A percentile compares a stretch with the other conserved stretches of the same genome.
phyloP scores from a whole-genome alignment of 768 basidiomycete genomes.

The Tulasnella sp. region DNA sequence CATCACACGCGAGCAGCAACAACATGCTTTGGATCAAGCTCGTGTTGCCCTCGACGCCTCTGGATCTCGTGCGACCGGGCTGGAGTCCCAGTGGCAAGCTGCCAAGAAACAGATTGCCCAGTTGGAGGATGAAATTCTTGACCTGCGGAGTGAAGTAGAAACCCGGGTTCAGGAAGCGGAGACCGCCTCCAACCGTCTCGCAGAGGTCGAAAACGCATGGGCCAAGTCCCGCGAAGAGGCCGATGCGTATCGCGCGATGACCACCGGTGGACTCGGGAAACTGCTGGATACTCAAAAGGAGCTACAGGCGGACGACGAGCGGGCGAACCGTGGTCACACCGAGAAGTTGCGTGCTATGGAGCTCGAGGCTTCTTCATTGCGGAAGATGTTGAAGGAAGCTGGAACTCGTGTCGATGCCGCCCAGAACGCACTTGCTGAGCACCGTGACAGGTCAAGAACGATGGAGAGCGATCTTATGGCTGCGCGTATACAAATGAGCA shows the following conservation, averaged over 20 bases:
- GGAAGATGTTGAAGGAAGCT: constrained; percentile 68
- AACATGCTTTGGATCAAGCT: constrained; percentile 78
- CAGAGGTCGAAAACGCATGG: constrained; percentile 83
- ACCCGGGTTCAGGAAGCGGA: constrained; percentile 62
- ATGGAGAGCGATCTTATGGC: constrained; percentile 50
- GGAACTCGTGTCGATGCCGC: constrained; percentile 57
- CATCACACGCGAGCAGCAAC: constrained; percentile 65
- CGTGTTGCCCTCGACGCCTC: constrained; percentile 64
- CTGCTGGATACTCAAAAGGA: constrained; percentile 80
- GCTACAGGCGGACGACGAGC: constrained; percentile 72
- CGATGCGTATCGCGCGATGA: constrained; percentile 74
- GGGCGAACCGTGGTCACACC: constrained; percentile 55
- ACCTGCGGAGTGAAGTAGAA: constrained; percentile 73
- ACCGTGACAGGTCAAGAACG: constrained; percentile 51
- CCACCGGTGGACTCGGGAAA: constrained; percentile 75
- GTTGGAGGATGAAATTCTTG: constrained; percentile 65
- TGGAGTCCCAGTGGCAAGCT: constrained; percentile 59
- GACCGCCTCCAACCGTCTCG: constrained; percentile 45
- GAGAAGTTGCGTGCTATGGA: constrained; percentile 78
- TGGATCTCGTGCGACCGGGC: constrained; percentile 63
- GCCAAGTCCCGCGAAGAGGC: constrained; percentile 87
- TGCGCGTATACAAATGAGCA: constrained; percentile 60
- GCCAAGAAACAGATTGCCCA: constrained; percentile 54
- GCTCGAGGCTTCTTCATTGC: constrained; percentile 58
- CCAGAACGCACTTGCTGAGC: constrained; percentile 50